Conservation (phyloP, 805 yeast genomes). For the Kuraishia piskuri region DNA sequence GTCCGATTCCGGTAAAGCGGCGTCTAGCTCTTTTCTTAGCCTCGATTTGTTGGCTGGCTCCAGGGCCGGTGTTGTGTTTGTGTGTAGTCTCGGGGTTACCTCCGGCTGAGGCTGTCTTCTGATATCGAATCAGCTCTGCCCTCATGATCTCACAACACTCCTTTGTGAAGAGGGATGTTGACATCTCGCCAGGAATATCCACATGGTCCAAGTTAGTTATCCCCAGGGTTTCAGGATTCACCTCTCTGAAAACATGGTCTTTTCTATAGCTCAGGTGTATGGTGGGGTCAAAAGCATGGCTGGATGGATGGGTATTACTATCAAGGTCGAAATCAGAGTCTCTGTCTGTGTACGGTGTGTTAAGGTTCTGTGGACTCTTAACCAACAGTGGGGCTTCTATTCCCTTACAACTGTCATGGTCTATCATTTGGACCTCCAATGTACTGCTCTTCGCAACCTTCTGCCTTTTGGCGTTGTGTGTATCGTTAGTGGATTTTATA, state of each 20-base stretch:
- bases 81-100: neutral
- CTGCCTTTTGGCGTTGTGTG: too few relatives aligned
- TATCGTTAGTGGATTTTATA: too few relatives aligned
- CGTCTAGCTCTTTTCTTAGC: neutral
- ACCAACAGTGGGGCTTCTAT: neutral
- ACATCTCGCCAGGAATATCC: conserved; percentile 15
- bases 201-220: conserved; percentile 9
- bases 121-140: neutral
- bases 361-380: neutral
- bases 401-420: too few relatives aligned
- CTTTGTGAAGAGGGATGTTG: conserved; percentile 21
- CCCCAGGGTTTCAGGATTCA: conserved; percentile 8
- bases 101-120: neutral
- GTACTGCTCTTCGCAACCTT: too few relatives aligned
- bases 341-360: neutral
- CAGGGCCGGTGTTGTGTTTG: neutral
- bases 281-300: conserved; percentile 13
- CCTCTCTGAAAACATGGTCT: conserved; percentile 9
- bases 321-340: neutral
- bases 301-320: neutral
- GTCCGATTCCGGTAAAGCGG: conserved; percentile 8
- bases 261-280: conserved; percentile 13
- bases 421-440: too few relatives aligned
- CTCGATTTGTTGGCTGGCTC: neutral
- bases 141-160: conserved; percentile 3